phyloP scores from a whole-genome alignment of 139 green algal genomes.

The Chlamydomonas sphaeroides region DNA sequence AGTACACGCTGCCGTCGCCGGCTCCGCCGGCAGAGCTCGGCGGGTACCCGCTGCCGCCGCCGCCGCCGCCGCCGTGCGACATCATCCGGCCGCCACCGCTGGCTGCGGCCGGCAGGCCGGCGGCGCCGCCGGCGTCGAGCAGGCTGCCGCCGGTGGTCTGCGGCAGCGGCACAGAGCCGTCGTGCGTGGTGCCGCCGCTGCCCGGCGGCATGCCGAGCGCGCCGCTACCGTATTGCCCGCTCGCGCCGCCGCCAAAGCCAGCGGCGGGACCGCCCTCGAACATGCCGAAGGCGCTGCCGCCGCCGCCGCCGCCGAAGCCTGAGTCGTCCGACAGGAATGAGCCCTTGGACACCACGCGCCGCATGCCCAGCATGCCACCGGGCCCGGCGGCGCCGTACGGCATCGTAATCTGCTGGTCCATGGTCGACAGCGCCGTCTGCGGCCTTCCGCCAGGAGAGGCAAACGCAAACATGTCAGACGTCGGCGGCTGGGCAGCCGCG shows the following conservation, averaged over 20 bases:
- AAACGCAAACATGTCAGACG: not conserved
- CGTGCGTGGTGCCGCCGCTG: too few species aligned
- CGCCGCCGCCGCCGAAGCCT: not conserved
- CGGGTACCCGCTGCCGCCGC: not conserved
- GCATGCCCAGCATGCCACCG: slow-evolving; percentile 14
- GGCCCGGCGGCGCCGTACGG: not conserved
- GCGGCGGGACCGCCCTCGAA: not conserved
- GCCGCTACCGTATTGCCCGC: too few species aligned
- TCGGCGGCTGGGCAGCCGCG: not conserved
- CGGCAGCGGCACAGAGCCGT: too few species aligned
- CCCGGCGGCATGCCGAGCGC: too few species aligned
- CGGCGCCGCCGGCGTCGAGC: too few species aligned
- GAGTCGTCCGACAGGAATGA: not conserved
- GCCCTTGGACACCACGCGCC: slow-evolving; percentile 18
- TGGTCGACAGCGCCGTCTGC: slow-evolving; percentile 27
- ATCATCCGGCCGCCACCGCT: too few species aligned
- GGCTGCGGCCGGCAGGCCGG: too few species aligned
- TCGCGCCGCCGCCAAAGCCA: not conserved
- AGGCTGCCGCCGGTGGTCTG: too few species aligned
- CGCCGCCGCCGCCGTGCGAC: not conserved
- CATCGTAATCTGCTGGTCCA: slow-evolving; percentile 37
- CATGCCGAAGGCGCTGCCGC: not conserved
- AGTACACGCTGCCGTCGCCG: not conserved
- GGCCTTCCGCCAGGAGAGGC: too few species aligned
- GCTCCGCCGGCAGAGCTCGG: too few species aligned